Conservation (phyloP, 1,139 yeast genomes). For the Magnusiomyces magnusii region DNA sequence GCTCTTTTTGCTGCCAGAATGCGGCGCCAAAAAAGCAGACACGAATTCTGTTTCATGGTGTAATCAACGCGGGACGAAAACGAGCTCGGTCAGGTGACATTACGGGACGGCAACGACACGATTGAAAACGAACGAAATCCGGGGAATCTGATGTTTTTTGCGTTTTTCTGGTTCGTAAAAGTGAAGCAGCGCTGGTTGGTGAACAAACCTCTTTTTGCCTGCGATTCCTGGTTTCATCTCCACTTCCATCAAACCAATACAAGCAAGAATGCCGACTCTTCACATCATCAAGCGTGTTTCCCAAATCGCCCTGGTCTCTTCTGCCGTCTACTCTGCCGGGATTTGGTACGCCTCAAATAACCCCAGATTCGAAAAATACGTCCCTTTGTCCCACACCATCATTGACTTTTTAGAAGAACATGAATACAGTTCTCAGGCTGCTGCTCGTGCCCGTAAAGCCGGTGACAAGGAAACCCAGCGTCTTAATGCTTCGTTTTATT, state of each 20-base stretch:
- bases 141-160: too few relatives aligned
- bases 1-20: too few relatives aligned
- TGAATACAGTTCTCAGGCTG: conserved; percentile 18
- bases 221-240: too few relatives aligned
- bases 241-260: neutral
- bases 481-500: conserved; percentile 10
- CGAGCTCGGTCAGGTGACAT: too few relatives aligned
- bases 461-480: conserved; percentile 14
- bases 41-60: too few relatives aligned
- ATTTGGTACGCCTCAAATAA: conserved; percentile 12
- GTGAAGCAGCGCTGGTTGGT: too few relatives aligned
- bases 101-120: too few relatives aligned
- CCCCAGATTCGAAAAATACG: conserved; percentile 20
- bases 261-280: neutral
- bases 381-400: conserved; percentile 22
- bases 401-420: conserved; percentile 27
- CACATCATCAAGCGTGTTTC: conserved; percentile 4
- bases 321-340: conserved; percentile 9
- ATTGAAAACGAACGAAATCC: too few relatives aligned
- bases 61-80: too few relatives aligned
- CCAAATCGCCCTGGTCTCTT: conserved; percentile 3
- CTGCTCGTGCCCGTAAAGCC: conserved; percentile 17
- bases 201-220: too few relatives aligned
- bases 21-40: too few relatives aligned
- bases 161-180: too few relatives aligned